These are phyloP conservation scores for Lolium perenne DNA, from an alignment of 176 grass and related monocot species.

Conservation along the genomic window DNA sequence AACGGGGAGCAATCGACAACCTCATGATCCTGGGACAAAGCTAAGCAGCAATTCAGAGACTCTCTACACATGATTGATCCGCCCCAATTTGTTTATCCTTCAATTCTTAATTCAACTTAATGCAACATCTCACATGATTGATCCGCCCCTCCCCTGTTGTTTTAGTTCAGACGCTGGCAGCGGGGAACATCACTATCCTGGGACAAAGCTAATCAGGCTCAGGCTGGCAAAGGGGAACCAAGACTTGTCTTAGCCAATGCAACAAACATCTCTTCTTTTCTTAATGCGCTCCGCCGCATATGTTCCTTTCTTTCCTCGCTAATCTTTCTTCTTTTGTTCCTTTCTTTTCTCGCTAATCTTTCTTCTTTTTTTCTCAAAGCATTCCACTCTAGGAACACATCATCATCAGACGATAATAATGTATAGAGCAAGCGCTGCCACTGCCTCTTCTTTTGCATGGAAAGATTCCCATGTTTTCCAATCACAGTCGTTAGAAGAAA, in stretches of 20 bases:
- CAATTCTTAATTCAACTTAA: not conserved
- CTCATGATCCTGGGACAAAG: not conserved
- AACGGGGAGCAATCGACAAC: not conserved
- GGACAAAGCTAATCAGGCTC: not conserved
- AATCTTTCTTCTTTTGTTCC: not conserved
- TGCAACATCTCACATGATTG: not conserved
- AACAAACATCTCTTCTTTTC: constrained; percentile 3
- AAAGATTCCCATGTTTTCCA: constrained; percentile 16
- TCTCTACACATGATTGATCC: not conserved
- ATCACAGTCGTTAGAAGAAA: not conserved
- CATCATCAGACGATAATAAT: not conserved
- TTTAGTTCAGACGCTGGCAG: not conserved
- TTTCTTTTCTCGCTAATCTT: constrained; percentile 18
- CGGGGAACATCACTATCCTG: not conserved
- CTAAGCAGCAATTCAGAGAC: not conserved
- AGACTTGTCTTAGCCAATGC: not conserved
- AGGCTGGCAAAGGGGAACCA: not conserved
- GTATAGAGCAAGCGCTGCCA: not conserved
- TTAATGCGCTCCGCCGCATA: not conserved
- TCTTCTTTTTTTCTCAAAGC: not conserved
- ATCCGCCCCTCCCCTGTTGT: not conserved
- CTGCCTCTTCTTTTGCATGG: not conserved
- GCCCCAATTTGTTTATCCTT: not conserved
- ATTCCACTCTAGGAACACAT: not conserved
- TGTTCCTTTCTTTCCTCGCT: constrained; percentile 2